These are phyloP conservation scores for Phytopythium aichiense DNA, from an alignment of 352 stramenopile species.

Conservation along the genomic window DNA sequence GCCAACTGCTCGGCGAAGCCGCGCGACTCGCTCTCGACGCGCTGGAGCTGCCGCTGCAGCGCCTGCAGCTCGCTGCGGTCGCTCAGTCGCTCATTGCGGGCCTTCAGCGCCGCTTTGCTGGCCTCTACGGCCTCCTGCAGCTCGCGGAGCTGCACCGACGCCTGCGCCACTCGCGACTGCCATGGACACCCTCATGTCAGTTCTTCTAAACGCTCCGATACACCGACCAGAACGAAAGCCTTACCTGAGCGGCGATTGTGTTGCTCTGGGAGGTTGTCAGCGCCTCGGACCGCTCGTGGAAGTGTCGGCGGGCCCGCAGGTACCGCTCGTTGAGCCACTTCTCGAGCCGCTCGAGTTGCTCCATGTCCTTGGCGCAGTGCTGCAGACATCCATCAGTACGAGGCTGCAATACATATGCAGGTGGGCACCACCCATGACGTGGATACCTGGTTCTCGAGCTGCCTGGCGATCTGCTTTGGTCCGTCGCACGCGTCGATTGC, in stretches of 20 bases:
- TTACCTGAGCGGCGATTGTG: slow-evolving; percentile 19
- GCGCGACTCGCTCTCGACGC: slow-evolving; percentile 39
- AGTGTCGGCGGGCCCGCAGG: slow-evolving; percentile 19
- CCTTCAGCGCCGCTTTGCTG: slow-evolving; percentile 15
- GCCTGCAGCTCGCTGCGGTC: slow-evolving; percentile 32
- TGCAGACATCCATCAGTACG: slow-evolving; percentile 3
- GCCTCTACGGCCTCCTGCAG: slow-evolving; percentile 16
- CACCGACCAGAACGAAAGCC: not conserved
- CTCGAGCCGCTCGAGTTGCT: slow-evolving; percentile 27
- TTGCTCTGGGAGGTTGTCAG: slow-evolving; percentile 11
- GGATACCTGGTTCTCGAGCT: not conserved
- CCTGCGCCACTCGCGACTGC: slow-evolving; percentile 6
- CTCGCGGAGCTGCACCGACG: slow-evolving; percentile 16
- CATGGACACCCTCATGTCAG: not conserved
- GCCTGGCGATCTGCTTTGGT: not conserved
- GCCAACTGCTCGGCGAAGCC: slow-evolving; percentile 30
- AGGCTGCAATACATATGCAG: not conserved
- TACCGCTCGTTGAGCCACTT: slow-evolving; percentile 32
- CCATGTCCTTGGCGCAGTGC: slow-evolving; percentile 12
- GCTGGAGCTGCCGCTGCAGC: slow-evolving; percentile 37
- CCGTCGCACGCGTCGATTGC: not conserved
- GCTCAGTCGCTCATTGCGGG: slow-evolving; percentile 22
- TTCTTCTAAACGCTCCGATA: not conserved
- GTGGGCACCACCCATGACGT: not conserved
- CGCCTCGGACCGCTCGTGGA: slow-evolving; percentile 20